These are phyloP conservation scores for Cymbopogon flexuosus DNA, from an alignment of 202 grass and related monocot genomes.

Conservation along the genomic window DNA sequence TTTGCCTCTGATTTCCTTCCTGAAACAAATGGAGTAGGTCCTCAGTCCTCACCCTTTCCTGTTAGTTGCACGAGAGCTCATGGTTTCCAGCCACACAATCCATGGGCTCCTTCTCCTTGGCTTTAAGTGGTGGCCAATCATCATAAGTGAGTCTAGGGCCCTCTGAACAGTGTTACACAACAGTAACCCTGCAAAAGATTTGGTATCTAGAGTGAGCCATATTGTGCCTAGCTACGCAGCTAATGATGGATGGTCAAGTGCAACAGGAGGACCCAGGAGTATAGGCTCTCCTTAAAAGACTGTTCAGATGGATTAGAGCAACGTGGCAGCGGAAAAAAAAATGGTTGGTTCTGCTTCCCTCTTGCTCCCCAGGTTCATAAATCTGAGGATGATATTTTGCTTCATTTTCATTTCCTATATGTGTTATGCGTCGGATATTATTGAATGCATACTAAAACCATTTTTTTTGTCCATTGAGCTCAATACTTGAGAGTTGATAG, in stretches of 20 bases:
- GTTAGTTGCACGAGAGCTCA: constrained; percentile 27
- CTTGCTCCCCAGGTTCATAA: not conserved
- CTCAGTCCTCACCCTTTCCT: constrained; percentile 16
- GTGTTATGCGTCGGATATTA: not conserved
- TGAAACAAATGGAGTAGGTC: constrained; percentile 35
- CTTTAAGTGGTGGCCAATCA: constrained; percentile 49
- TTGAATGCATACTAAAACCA: not conserved
- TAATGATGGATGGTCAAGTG: constrained; percentile 37
- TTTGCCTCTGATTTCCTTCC: not conserved
- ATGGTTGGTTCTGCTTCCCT: constrained; percentile 12
- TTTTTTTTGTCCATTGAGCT: not conserved
- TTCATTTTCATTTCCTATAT: not conserved
- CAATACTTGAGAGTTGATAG: constrained; percentile 19
- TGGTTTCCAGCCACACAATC: constrained; percentile 51
- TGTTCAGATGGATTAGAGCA: constrained; percentile 41
- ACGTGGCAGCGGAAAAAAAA: not conserved
- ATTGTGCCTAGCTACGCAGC: constrained; percentile 34
- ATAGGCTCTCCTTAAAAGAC: constrained; percentile 31
- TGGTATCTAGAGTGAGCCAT: constrained; percentile 39
- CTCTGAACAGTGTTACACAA: constrained; percentile 40
- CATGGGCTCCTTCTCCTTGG: constrained; percentile 37
- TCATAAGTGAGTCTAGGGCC: constrained; percentile 42
- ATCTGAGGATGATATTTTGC: constrained; percentile 18
- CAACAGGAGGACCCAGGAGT: constrained; percentile 45
- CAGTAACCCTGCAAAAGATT: constrained; percentile 49